Evolutionary conservation across 2,329 filamentous ascomycete species (phyloP).

Genomic region (Talaromyces sp.): DNA sequence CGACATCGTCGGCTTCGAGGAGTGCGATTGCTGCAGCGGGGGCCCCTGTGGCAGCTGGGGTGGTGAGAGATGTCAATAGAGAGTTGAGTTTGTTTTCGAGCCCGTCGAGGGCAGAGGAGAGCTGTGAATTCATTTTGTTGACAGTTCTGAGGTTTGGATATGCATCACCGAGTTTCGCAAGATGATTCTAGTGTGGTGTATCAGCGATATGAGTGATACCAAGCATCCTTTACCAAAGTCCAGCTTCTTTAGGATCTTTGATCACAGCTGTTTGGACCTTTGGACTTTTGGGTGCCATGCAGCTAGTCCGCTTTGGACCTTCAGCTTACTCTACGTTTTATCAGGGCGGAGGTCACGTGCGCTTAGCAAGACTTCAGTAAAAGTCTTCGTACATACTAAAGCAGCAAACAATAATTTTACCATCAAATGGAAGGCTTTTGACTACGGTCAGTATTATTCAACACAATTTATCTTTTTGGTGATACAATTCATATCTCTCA

Average conservation of each 20-base stretch:
- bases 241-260: neutral
- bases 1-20: slow-evolving; percentile 40
- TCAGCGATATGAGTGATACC: neutral
- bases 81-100: slow-evolving; percentile 44
- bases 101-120: slow-evolving; percentile 38
- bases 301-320: neutral
- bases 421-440: too few relatives aligned
- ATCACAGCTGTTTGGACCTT: neutral
- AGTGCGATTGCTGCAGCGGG: slow-evolving; percentile 40
- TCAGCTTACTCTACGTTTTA: neutral
- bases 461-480: too few relatives aligned
- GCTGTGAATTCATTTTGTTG: slow-evolving; percentile 37
- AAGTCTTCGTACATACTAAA: neutral
- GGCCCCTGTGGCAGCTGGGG: slow-evolving; percentile 42
- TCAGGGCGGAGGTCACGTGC: neutral
- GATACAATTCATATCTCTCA: too few relatives aligned
- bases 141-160: neutral
- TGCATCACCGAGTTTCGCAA: neutral
- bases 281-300: neutral
- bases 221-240: neutral
- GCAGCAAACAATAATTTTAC: neutral
- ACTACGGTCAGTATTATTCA: too few relatives aligned
- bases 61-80: slow-evolving; percentile 41
- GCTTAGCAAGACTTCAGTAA: neutral
- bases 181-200: neutral